Conservation (phyloP, 352 stramenopile genomes). For the Hyaloperonospora arabidopsidis region DNA sequence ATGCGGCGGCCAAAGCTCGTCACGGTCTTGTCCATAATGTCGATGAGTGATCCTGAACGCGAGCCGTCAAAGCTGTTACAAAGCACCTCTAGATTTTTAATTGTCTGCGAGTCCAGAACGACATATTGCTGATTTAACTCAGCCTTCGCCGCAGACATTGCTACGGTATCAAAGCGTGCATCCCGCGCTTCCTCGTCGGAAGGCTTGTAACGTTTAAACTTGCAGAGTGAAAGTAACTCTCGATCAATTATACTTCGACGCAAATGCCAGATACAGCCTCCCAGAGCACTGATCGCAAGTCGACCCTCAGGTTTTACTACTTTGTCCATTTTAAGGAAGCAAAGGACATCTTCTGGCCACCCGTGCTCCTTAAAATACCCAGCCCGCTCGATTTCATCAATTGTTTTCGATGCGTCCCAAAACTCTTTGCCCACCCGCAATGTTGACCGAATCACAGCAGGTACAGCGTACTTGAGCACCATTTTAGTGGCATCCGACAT, state of each 20-base stretch:
- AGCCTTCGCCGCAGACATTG: slow-evolving; percentile 24
- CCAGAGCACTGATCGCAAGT: slow-evolving; percentile 61
- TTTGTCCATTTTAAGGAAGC: slow-evolving; percentile 69
- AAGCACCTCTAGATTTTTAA: slow-evolving; percentile 95
- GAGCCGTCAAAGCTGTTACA: slow-evolving; percentile 87
- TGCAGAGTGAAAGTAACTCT: slow-evolving; percentile 67
- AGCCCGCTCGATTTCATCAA: slow-evolving; percentile 85
- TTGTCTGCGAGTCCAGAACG: slow-evolving; percentile 93
- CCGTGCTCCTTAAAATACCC: slow-evolving; percentile 83
- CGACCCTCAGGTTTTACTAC: slow-evolving; percentile 46
- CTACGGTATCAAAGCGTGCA: slow-evolving; percentile 15
- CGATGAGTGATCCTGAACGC: slow-evolving; percentile 87
- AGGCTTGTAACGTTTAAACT: slow-evolving; percentile 74
- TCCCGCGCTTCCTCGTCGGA: slow-evolving; percentile 54
- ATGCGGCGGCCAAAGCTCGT: slow-evolving; percentile 93
- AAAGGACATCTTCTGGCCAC: slow-evolving; percentile 50
- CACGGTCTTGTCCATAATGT: slow-evolving; percentile 84
- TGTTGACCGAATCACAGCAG: slow-evolving; percentile 53
- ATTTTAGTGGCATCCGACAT: slow-evolving; percentile 59
- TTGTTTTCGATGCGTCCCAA: slow-evolving; percentile 85
- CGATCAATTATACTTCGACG: slow-evolving; percentile 78
- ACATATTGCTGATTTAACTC: slow-evolving; percentile 84
- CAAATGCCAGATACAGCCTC: slow-evolving; percentile 74
- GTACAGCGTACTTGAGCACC: slow-evolving; percentile 66
- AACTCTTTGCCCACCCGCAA: slow-evolving; percentile 73